A percentile compares a stretch with the other conserved stretches of the same genome.
Conservation (phyloP, 768 basidiomycete species). For the Hericium coralloides region DNA sequence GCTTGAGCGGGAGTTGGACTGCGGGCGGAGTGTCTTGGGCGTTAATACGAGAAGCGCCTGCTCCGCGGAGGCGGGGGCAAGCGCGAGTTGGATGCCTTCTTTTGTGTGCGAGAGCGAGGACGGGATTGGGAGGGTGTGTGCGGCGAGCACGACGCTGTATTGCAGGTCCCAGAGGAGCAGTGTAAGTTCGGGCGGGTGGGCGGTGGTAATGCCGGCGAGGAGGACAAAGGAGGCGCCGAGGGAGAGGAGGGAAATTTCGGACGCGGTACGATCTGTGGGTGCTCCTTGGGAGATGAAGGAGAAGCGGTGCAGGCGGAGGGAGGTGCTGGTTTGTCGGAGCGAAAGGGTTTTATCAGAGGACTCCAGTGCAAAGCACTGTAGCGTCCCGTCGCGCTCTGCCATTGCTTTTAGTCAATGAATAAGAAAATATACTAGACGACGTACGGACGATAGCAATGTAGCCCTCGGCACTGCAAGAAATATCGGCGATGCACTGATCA, state of each 20-base stretch:
- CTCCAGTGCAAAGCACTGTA: neutral
- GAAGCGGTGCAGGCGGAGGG: slow-evolving; percentile 4
- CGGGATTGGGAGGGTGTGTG: slow-evolving; percentile 42
- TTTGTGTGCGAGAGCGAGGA: slow-evolving; percentile 27
- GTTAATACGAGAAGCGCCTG: slow-evolving; percentile 48
- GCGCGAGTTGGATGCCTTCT: slow-evolving; percentile 22
- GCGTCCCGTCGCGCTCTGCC: neutral
- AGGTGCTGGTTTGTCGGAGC: neutral
- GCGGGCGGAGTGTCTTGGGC: slow-evolving; percentile 17
- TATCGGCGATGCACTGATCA: slow-evolving; percentile 18
- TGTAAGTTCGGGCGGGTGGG: slow-evolving; percentile 33
- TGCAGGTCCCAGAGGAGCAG: slow-evolving; percentile 64
- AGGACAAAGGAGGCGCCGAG: slow-evolving; percentile 51
- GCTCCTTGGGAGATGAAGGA: slow-evolving; percentile 6
- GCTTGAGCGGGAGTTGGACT: slow-evolving; percentile 31
- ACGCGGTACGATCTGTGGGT: neutral
- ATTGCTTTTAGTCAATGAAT: neutral
- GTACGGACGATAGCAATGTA: slow-evolving; percentile 23
- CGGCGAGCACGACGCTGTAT: slow-evolving; percentile 54
- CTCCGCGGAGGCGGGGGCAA: slow-evolving; percentile 28
- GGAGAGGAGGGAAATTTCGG: slow-evolving; percentile 33
- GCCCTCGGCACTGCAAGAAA: slow-evolving; percentile 23
- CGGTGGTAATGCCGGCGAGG: slow-evolving; percentile 33
- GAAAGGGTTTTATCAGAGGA: neutral
- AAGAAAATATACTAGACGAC: slow-evolving; percentile 1